Evolutionary conservation across 257 asterid genomes (phyloP).

Genomic region (Lycium barbarum): DNA sequence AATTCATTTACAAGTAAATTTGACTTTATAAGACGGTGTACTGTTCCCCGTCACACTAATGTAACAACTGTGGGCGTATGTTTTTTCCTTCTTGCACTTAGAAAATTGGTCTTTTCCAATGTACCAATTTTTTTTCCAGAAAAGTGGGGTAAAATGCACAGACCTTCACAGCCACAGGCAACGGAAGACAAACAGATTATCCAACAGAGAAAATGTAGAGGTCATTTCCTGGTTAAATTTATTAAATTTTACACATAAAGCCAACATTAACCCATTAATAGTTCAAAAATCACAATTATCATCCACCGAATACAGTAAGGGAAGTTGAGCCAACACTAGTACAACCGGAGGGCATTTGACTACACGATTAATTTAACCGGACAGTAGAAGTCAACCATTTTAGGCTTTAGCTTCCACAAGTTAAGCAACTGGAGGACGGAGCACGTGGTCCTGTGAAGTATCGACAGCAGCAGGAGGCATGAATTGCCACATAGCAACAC

Average conservation of each 20-base stretch:
- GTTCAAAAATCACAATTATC: conserved; percentile 31
- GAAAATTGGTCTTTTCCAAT: too few relatives aligned
- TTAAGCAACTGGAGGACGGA: conserved; percentile 96
- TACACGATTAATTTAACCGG: conserved; percentile 41
- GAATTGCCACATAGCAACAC: conserved; percentile 99
- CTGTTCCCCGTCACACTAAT: too few relatives aligned
- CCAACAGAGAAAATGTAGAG: not conserved
- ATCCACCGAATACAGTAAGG: conserved; percentile 54
- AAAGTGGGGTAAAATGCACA: too few relatives aligned
- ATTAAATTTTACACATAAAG: conserved; percentile 45
- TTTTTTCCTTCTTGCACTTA: too few relatives aligned
- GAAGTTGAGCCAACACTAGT: conserved; percentile 40
- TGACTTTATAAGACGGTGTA: too few relatives aligned
- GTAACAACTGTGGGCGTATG: too few relatives aligned
- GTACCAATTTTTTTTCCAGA: too few relatives aligned
- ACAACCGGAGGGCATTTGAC: conserved; percentile 40
- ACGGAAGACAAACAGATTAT: not conserved
- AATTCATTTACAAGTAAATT: too few relatives aligned
- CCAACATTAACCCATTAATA: conserved; percentile 35
- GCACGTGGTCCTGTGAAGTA: conserved; percentile 96
- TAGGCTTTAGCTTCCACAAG: conserved; percentile 35
- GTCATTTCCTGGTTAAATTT: conserved; percentile 19
- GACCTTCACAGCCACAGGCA: not conserved
- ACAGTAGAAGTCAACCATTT: conserved; percentile 24
- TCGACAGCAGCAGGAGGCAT: conserved; percentile 98